phyloP scores from a whole-genome alignment of 768 basidiomycete genomes.

The Kwoniella bestiolae region DNA sequence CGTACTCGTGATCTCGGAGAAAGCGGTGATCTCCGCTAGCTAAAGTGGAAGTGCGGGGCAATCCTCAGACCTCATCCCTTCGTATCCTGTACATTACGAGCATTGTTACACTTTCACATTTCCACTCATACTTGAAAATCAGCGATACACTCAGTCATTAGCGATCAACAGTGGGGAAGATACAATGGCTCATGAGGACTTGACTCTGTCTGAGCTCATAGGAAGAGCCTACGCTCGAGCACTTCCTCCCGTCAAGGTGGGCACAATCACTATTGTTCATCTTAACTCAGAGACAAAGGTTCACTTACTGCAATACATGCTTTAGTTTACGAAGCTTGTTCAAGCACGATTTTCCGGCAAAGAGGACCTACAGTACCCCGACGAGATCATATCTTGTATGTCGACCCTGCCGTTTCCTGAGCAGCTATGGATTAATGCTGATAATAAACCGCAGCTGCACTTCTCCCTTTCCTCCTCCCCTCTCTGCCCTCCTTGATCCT shows the following conservation, averaged over 20 bases:
- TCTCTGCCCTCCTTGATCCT: slow-evolving; percentile 33
- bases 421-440: no score
- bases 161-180: background rate
- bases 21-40: background rate
- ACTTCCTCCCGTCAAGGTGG: slow-evolving; percentile 33
- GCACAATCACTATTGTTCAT: background rate
- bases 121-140: no score
- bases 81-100: slow-evolving; percentile 5
- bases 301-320: background rate
- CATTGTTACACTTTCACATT: no score
- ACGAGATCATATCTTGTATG: slow-evolving; percentile 23
- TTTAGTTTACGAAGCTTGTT: slow-evolving; percentile 25
- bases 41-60: slow-evolving; percentile 12
- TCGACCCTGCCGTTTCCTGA: background rate
- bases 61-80: background rate
- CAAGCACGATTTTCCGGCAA: slow-evolving; percentile 1
- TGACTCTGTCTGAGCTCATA: slow-evolving; percentile 22
- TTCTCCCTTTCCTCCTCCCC: slow-evolving; percentile 20
- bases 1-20: background rate
- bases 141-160: no score
- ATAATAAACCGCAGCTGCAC: slow-evolving; percentile 21
- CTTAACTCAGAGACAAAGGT: background rate
- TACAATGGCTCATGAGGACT: slow-evolving; percentile 25
- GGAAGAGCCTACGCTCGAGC: slow-evolving; percentile 30
- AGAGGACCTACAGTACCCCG: background rate